Evolutionary conservation across 805 yeast genomes (phyloP).

Genomic region (Hermanozyma aechmeae): DNA sequence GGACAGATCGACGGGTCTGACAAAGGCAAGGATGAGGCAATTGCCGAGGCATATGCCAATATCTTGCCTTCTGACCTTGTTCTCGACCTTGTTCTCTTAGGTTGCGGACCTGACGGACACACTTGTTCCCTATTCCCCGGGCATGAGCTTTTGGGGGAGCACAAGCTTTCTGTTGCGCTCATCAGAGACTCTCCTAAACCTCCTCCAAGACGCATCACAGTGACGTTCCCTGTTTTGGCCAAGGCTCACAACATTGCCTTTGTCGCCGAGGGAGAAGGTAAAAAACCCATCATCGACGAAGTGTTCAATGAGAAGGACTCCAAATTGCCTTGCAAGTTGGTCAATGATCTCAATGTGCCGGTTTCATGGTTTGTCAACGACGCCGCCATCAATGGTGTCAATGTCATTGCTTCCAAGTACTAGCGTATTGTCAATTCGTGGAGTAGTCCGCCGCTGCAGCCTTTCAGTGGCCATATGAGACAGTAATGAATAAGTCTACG

Average conservation of each 20-base stretch:
- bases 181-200: slow-evolving; percentile 87
- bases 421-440: slow-evolving; percentile 6
- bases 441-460: slow-evolving; percentile 1
- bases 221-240: slow-evolving; percentile 70
- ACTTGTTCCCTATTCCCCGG: slow-evolving; percentile 91
- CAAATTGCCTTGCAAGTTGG: slow-evolving; percentile 64
- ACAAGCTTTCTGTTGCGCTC: slow-evolving; percentile 43
- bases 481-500: neutral
- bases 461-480: neutral
- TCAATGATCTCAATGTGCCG: slow-evolving; percentile 46
- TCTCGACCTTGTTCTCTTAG: slow-evolving; percentile 66
- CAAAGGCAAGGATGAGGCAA: slow-evolving; percentile 32
- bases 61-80: slow-evolving; percentile 39
- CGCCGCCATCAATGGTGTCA: slow-evolving; percentile 63
- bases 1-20: slow-evolving; percentile 37
- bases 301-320: slow-evolving; percentile 48
- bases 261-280: slow-evolving; percentile 85
- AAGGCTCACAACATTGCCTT: slow-evolving; percentile 53
- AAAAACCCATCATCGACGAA: slow-evolving; percentile 61
- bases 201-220: slow-evolving; percentile 84
- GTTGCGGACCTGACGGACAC: slow-evolving; percentile 96
- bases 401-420: slow-evolving; percentile 29
- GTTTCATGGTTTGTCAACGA: slow-evolving; percentile 81
- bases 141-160: slow-evolving; percentile 56
- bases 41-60: slow-evolving; percentile 56